These are phyloP conservation scores for Penicillium capsulatum DNA, from an alignment of 2,329 filamentous ascomycete genomes.

Conservation along the genomic window DNA sequence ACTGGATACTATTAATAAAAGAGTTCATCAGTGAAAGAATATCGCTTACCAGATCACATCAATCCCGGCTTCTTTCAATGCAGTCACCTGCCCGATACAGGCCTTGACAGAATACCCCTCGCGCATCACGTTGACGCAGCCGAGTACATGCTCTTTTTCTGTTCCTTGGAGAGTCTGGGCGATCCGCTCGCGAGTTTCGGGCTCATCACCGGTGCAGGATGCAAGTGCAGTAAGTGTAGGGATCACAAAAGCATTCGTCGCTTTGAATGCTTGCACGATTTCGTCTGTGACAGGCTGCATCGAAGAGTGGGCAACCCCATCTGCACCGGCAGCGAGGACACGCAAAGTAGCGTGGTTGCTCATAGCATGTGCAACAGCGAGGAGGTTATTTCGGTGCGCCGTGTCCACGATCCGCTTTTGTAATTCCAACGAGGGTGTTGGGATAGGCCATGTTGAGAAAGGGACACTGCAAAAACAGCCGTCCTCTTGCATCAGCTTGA, in stretches of 20 bases:
- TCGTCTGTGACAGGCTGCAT: slow-evolving; percentile 9
- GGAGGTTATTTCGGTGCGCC: slow-evolving; percentile 6
- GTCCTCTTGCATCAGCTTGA: slow-evolving; percentile 12
- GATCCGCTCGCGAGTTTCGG: slow-evolving; percentile 9
- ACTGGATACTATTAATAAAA: slow-evolving; percentile 1
- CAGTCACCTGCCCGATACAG: slow-evolving; percentile 6
- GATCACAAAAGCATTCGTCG: slow-evolving; percentile 10
- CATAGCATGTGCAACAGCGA: slow-evolving; percentile 9
- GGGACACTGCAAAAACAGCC: slow-evolving; percentile 7
- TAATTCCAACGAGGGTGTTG: slow-evolving; percentile 11
- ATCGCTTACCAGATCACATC: slow-evolving; percentile 8
- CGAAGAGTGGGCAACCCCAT: slow-evolving; percentile 8
- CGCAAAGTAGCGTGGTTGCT: slow-evolving; percentile 10
- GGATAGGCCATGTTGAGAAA: slow-evolving; percentile 8
- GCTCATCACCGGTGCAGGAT: slow-evolving; percentile 9
- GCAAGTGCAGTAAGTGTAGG: slow-evolving; percentile 5
- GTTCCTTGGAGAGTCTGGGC: slow-evolving; percentile 2
- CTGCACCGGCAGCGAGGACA: slow-evolving; percentile 7
- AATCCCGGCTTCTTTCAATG: slow-evolving; percentile 10
- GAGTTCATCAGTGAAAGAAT: neutral
- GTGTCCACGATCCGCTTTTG: slow-evolving; percentile 9
- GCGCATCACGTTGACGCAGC: slow-evolving; percentile 8
- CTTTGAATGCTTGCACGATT: slow-evolving; percentile 11
- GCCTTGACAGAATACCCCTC: slow-evolving; percentile 7
- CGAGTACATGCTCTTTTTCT: slow-evolving; percentile 6